phyloP scores from a whole-genome alignment of 441 rosid genomes.

The Adansonia madagascariensis region DNA sequence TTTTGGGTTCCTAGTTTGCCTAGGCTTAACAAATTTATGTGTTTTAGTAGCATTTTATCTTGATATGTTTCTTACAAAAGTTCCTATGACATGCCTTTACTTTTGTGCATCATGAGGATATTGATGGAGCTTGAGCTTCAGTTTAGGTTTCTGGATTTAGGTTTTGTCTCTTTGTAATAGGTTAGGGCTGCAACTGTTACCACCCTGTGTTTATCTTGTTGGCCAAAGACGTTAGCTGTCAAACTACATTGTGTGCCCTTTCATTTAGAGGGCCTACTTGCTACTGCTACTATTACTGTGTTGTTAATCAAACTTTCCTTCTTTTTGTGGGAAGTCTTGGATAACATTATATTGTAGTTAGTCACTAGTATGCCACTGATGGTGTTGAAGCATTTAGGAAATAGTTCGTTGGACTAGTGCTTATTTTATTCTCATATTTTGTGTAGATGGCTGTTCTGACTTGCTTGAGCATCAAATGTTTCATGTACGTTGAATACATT shows the following conservation, averaged over 20 bases:
- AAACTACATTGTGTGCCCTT: neutral
- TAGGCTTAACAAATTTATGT: neutral
- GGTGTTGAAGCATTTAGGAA: constrained; percentile 5
- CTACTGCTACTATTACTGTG: neutral
- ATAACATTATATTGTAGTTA: neutral
- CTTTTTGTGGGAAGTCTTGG: neutral
- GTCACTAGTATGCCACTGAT: neutral
- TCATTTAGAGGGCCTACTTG: neutral
- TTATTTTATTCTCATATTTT: neutral
- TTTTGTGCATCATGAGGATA: neutral
- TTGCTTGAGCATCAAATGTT: neutral
- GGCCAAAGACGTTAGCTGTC: neutral
- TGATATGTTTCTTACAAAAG: neutral
- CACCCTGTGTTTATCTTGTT: neutral
- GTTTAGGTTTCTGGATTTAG: neutral
- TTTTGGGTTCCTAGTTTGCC: neutral
- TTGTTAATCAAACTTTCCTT: neutral
- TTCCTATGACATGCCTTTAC: neutral
- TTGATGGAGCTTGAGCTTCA: constrained; percentile 6
- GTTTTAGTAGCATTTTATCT: neutral
- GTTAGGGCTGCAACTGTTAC: neutral
- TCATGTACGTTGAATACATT: neutral
- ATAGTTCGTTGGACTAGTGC: neutral
- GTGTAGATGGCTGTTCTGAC: neutral
- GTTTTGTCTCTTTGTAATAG: neutral